Base-by-base conservation (phyloP, 495 filamentous ascomycete species). In the Podospora australis region DNA sequence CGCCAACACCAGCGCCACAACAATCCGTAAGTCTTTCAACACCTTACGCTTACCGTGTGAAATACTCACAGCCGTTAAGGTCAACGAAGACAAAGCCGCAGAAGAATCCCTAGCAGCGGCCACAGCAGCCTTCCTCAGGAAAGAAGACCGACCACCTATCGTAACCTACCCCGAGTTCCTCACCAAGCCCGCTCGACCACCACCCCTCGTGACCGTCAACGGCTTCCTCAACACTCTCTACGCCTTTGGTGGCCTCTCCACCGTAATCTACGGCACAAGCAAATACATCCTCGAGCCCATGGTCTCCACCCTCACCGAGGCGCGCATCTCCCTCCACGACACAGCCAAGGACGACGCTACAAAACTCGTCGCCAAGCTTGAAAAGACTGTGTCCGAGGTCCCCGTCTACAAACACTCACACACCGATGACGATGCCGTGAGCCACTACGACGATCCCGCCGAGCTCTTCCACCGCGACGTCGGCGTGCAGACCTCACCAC, bases 111-210 rank as follows among this genome's bases (percentile, higher is more conserved):
- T 42, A 58, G 14, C 20, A 2, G 5, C 38, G 48, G 44, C 36
- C 24, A 24, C 55, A 8, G 32, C 57, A 36, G 41, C 43, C 47
- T 35, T 39, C 52, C 13, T 47, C 39, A 58, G 56, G 16, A 55
- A 68, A 40, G 55, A 66, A 52, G 78, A 84, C 51, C 70, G 80
- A 17, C 78, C 88, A 19, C 94, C 91, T n/a, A 90, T 98, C 55
- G 85, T 97, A 58, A 98, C 92, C 20, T 97, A 96, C 68, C 92
- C 92, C 39, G 92, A 98, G 66, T 96, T 95, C 68, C 82, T 97
- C 54, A 72, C 74, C 17, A 87, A 85, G 24, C 81, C 88, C 6
- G 53, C 63, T 1, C 66, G 65, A 3, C 69, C 75, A 11, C 69
- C 75, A 9, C 90, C 92, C 0, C 70, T 97, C 2, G 76, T 97